phyloP scores from a whole-genome alignment of 2,329 filamentous ascomycete species.

The Aspergillus niger region DNA sequence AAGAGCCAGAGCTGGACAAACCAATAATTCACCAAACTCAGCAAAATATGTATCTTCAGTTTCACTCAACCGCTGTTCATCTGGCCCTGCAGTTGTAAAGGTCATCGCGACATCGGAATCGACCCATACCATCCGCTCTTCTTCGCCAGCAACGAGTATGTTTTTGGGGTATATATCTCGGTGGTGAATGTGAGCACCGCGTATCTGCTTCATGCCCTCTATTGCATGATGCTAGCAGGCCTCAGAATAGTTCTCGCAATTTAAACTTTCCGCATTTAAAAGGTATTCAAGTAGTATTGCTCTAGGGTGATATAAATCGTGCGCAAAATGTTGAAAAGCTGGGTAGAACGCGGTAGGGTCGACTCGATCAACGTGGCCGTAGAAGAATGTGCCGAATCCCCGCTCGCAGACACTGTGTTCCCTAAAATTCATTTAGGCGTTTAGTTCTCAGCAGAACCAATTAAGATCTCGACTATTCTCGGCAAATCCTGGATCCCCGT shows the following conservation, averaged over 20 bases:
- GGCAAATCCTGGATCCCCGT: constrained; percentile 19
- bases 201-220: constrained; percentile 24
- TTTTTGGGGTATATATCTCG: constrained; percentile 29
- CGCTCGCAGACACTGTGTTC: constrained; percentile 17
- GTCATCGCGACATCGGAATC: constrained; percentile 30
- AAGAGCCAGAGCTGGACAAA: no score
- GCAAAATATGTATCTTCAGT: no score
- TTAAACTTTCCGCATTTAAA: constrained; percentile 19
- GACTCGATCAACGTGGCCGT: constrained; percentile 17
- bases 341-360: constrained; percentile 14
- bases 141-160: constrained; percentile 24
- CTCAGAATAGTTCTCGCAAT: constrained; percentile 25
- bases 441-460: constrained; percentile 22
- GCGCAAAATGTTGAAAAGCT: constrained; percentile 8
- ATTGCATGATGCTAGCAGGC: constrained; percentile 18
- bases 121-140: constrained; percentile 19
- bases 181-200: constrained; percentile 24
- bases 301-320: constrained; percentile 22
- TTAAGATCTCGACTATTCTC: constrained; percentile 23
- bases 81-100: constrained; percentile 3
- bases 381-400: constrained; percentile 18
- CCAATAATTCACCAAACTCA: no score
- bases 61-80: background rate
- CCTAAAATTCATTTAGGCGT: constrained; percentile 20
- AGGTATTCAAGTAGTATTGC: constrained; percentile 32